Percentiles rank a stretch among this genome's conserved stretches.
phyloP scores from a whole-genome alignment of 2,329 filamentous ascomycete genomes.

The Penicillium vulpinum region DNA sequence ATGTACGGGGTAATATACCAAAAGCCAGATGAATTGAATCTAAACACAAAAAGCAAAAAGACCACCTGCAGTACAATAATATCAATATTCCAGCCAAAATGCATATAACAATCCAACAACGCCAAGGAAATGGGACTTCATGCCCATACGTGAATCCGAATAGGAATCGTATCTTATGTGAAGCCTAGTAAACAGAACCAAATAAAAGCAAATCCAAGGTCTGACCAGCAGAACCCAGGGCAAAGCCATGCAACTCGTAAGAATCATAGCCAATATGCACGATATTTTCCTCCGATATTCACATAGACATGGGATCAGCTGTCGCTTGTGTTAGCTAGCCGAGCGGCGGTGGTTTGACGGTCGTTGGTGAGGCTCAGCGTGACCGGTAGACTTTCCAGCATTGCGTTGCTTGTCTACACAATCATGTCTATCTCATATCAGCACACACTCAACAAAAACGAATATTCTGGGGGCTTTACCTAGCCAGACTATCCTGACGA shows the following conservation, averaged over 20 bases:
- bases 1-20: background rate
- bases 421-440: slow-evolving; percentile 1
- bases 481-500: slow-evolving; percentile 16
- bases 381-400: background rate
- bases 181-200: too few species aligned
- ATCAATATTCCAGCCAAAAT: slow-evolving; percentile 8
- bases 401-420: background rate
- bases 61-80: background rate
- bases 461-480: slow-evolving; percentile 6
- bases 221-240: background rate
- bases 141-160: background rate
- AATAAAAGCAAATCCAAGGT: background rate
- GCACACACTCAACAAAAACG: background rate
- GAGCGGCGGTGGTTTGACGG: background rate
- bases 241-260: background rate
- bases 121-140: background rate
- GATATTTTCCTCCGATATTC: background rate
- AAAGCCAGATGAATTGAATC: background rate
- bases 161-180: background rate
- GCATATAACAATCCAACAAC: slow-evolving; percentile 4
- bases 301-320: background rate
- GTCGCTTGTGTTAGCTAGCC: background rate
- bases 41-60: background rate
- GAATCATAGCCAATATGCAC: background rate
- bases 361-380: background rate